Conservation (phyloP, 192 early-diverging fungal species). For the Pilaira anomala region DNA sequence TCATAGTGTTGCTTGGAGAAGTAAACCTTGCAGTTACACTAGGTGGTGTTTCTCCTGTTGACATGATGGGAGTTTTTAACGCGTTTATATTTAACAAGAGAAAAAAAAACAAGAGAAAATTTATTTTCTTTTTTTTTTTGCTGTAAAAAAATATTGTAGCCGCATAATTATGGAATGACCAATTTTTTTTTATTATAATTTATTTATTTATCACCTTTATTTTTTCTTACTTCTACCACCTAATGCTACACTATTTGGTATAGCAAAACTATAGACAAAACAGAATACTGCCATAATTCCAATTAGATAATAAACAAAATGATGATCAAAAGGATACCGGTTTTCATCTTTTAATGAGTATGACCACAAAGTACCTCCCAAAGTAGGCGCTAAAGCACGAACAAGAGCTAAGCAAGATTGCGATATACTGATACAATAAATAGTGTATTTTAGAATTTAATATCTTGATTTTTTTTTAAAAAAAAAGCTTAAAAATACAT, state of each 20-base stretch:
- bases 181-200: no score
- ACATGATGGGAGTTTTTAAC: conserved; percentile 2
- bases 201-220: no score
- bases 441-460: neutral
- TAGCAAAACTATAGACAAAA: conserved; percentile 33
- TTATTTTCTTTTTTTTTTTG: no score
- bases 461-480: neutral
- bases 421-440: conserved; percentile 30
- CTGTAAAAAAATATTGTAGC: no score
- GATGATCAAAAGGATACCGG: conserved; percentile 53
- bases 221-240: neutral
- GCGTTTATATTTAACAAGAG: neutral
- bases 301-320: conserved; percentile 52
- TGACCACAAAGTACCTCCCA: conserved; percentile 53
- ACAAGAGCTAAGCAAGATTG: conserved; percentile 50
- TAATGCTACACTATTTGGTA: conserved; percentile 27
- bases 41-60: conserved; percentile 15
- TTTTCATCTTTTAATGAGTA: conserved; percentile 48
- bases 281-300: conserved; percentile 37
- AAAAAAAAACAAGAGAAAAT: no score
- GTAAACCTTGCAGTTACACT: conserved; percentile 1
- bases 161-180: no score
- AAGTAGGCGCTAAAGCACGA: conserved; percentile 48
- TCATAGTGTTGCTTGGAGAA: neutral
- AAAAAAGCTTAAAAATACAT: neutral